Evolutionary conservation across 176 grass and related monocot genomes (phyloP).

Genomic region (Sorghum bicolor): DNA sequence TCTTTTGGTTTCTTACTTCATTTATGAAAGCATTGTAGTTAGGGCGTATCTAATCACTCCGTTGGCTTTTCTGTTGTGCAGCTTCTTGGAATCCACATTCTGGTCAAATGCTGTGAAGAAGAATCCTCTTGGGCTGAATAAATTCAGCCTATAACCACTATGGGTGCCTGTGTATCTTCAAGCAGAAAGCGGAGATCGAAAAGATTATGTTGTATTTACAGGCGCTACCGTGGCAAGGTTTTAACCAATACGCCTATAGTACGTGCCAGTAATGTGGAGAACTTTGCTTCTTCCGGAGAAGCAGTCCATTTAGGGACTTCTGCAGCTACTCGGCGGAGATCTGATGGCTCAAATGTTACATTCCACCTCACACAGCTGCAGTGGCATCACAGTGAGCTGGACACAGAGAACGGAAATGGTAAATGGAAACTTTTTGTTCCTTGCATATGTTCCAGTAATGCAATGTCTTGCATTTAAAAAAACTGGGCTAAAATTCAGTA

Average conservation of each 20-base stretch:
- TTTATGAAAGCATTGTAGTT: conserved; percentile 9
- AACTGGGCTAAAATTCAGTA: neutral
- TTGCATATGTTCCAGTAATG: neutral
- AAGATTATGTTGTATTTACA: conserved; percentile 49
- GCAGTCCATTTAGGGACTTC: conserved; percentile 52
- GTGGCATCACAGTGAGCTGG: conserved; percentile 87
- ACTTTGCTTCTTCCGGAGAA: conserved; percentile 36
- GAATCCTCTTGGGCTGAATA: conserved; percentile 12
- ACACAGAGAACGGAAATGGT: conserved; percentile 74
- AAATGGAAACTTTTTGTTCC: conserved; percentile 16
- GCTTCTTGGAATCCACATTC: conserved; percentile 24
- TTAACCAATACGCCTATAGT: conserved; percentile 48
- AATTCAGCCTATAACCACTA: conserved; percentile 24
- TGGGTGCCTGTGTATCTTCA: conserved; percentile 68
- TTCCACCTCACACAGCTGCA: conserved; percentile 88
- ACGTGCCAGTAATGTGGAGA: conserved; percentile 41
- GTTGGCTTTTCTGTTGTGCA: conserved; percentile 24
- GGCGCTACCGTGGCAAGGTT: conserved; percentile 57
- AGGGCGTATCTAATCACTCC: neutral
- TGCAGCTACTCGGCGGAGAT: conserved; percentile 32
- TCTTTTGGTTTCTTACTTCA: neutral
- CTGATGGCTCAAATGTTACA: conserved; percentile 64
- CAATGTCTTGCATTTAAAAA: neutral
- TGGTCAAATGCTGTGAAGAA: conserved; percentile 20
- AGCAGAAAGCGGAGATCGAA: conserved; percentile 41